phyloP scores from a whole-genome alignment of 768 basidiomycete genomes.

The Mycena metata region DNA sequence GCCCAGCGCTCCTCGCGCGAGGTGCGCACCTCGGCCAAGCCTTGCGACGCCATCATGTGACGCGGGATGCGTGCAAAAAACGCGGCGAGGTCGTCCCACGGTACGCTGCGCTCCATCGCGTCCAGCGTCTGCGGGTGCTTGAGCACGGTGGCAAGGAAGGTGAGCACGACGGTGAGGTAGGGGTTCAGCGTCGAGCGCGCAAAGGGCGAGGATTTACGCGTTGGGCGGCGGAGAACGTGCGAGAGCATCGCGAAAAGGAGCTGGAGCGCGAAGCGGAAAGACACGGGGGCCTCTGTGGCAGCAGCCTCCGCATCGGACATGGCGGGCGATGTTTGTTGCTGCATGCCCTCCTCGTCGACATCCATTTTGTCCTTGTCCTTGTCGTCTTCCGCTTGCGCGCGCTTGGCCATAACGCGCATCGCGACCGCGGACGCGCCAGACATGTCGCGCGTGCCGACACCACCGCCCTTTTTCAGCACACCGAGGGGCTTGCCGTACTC shows the following conservation, averaged over 20 bases:
- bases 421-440: constrained; percentile 49
- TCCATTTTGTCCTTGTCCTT: constrained; percentile 73
- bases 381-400: constrained; percentile 53
- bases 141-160: constrained; percentile 86
- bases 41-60: constrained; percentile 62
- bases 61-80: constrained; percentile 75
- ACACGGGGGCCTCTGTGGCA: constrained; percentile 64
- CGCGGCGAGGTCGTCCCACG: constrained; percentile 81
- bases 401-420: constrained; percentile 67
- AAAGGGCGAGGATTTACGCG: constrained; percentile 70
- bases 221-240: constrained; percentile 75
- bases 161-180: constrained; percentile 88
- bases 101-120: constrained; percentile 81
- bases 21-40: constrained; percentile 48
- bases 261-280: constrained; percentile 82
- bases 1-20: constrained; percentile 65
- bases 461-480: constrained; percentile 74
- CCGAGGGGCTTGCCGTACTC: constrained; percentile 89
- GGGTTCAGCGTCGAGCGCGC: constrained; percentile 78
- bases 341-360: constrained; percentile 66
- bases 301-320: constrained; percentile 49
- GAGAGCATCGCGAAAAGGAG: constrained; percentile 85
- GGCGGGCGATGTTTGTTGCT: constrained; percentile 48
- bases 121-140: constrained; percentile 73
- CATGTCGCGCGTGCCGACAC: constrained; percentile 58